Conservation (phyloP, 1,139 yeast genomes). For the Eremothecium coryli region DNA sequence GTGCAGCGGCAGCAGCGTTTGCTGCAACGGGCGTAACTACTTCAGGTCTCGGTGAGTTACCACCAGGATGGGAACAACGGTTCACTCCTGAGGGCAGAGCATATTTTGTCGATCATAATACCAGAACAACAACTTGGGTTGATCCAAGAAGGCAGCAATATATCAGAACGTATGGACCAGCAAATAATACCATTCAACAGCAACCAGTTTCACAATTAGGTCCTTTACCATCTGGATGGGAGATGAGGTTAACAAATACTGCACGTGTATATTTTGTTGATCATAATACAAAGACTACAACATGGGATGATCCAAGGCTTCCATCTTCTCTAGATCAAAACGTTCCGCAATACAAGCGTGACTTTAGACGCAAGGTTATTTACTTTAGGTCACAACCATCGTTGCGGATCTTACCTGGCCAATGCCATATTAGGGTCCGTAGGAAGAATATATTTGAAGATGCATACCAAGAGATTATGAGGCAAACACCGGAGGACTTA, state of each 20-base stretch:
- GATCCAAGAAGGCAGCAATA: slow-evolving; percentile 99
- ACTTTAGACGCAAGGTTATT: slow-evolving; percentile 91
- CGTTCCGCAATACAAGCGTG: slow-evolving; percentile 98
- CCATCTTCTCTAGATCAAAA: slow-evolving; percentile 96
- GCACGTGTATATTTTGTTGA: slow-evolving; percentile 98
- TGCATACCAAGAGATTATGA: slow-evolving; percentile 95
- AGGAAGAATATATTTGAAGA: slow-evolving; percentile 96
- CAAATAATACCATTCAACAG: slow-evolving; percentile 76
- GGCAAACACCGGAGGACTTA: slow-evolving; percentile 96
- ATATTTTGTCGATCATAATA: slow-evolving; percentile 95
- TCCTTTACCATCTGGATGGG: slow-evolving; percentile 98
- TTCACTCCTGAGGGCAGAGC: slow-evolving; percentile 97
- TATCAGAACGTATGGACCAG: slow-evolving; percentile 86
- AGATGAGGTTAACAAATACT: slow-evolving; percentile 96
- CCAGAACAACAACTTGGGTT: slow-evolving; percentile 99
- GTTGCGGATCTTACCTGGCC: slow-evolving; percentile 91
- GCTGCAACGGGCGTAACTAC: slow-evolving; percentile 90
- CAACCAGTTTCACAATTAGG: slow-evolving; percentile 98
- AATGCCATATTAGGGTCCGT: slow-evolving; percentile 95
- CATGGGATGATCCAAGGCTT: slow-evolving; percentile 99
- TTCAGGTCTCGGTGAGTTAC: slow-evolving; percentile 92
- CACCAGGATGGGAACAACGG: slow-evolving; percentile 98
- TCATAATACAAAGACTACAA: slow-evolving; percentile 96
- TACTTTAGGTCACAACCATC: slow-evolving; percentile 99
- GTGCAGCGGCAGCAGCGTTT: slow-evolving; percentile 68